Evolutionary conservation across 1,284 basidiomycete species (phyloP).

Genomic region (Trametes sp.): DNA sequence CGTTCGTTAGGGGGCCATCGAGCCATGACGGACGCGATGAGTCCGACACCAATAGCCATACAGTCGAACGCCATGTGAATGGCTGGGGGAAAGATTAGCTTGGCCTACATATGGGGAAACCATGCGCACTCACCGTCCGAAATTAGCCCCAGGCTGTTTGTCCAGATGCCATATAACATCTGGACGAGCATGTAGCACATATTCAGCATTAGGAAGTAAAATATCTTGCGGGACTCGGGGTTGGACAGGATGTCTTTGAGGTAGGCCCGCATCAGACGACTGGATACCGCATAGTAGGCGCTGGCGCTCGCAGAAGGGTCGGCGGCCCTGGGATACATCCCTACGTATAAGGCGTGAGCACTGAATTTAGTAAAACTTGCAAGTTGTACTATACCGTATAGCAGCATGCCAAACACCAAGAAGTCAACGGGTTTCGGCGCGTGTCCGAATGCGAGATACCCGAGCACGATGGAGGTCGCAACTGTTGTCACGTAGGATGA

Average conservation of each 20-base stretch:
- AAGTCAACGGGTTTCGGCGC: constrained; percentile 29
- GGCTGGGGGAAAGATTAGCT: constrained; percentile 55
- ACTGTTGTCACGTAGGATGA: constrained; percentile 61
- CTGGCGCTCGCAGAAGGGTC: constrained; percentile 48
- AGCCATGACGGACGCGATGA: constrained; percentile 97
- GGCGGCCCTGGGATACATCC: constrained; percentile 59
- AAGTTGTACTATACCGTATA: constrained; percentile 56
- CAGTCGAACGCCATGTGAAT: constrained; percentile 99
- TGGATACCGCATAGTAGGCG: constrained; percentile 60
- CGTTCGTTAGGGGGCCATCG: constrained; percentile 95
- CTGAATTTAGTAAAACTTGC: too few species aligned
- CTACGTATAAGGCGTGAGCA: constrained; percentile 35
- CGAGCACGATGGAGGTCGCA: constrained; percentile 45
- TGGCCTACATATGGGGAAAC: neutral
- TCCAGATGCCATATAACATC: constrained; percentile 97
- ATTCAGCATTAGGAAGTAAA: constrained; percentile 96
- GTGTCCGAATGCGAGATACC: constrained; percentile 33
- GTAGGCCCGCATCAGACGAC: constrained; percentile 73
- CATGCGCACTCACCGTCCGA: constrained; percentile 80
- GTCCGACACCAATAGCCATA: constrained; percentile 94
- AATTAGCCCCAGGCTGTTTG: constrained; percentile 95
- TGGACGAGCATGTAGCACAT: constrained; percentile 96
- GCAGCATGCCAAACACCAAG: constrained; percentile 49
- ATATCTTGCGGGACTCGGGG: constrained; percentile 93
- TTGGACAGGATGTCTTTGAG: constrained; percentile 91